phyloP scores from a whole-genome alignment of 352 stramenopile genomes.

The Globisporangium iwayamae region DNA sequence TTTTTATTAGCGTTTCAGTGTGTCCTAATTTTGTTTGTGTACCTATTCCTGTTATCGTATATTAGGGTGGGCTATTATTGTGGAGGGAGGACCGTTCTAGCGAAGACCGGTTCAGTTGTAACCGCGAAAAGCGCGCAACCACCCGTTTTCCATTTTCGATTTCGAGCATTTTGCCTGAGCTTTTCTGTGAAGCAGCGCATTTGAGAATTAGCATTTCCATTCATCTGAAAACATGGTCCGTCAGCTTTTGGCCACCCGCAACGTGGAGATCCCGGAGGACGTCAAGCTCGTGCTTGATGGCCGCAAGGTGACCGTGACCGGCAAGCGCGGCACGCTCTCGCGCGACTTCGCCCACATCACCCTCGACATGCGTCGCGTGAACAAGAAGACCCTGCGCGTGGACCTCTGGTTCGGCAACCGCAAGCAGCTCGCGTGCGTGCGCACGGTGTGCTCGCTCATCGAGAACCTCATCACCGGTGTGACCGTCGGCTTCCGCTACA shows the following conservation, averaged over 20 bases:
- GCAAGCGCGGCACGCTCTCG: constrained; percentile 92
- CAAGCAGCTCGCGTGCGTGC: constrained; percentile 98
- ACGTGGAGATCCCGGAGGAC: constrained; percentile 92
- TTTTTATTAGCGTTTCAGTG: too few relatives aligned
- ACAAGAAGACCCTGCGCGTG: constrained; percentile 92
- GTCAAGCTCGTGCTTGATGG: constrained; percentile 94
- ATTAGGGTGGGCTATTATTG: too few relatives aligned
- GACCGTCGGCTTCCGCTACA: constrained; percentile 98
- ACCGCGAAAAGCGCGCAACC: too few relatives aligned
- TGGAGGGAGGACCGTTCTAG: too few relatives aligned
- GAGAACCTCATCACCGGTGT: constrained; percentile 99
- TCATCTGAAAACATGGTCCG: constrained; percentile 61
- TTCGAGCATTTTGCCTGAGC: neutral
- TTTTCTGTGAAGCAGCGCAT: constrained; percentile 18
- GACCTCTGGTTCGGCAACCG: constrained; percentile 99
- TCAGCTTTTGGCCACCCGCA: constrained; percentile 91
- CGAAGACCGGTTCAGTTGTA: too few relatives aligned
- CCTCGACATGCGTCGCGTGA: constrained; percentile 93
- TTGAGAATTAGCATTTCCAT: constrained; percentile 71
- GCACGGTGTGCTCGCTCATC: constrained; percentile 98
- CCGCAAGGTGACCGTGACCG: constrained; percentile 94
- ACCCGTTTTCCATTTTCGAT: neutral
- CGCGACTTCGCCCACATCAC: constrained; percentile 98
- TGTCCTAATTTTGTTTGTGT: too few relatives aligned
- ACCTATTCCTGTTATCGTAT: too few relatives aligned